Base-by-base conservation (phyloP, 1,139 yeast genomes). In the Pichia sp. region DNA sequence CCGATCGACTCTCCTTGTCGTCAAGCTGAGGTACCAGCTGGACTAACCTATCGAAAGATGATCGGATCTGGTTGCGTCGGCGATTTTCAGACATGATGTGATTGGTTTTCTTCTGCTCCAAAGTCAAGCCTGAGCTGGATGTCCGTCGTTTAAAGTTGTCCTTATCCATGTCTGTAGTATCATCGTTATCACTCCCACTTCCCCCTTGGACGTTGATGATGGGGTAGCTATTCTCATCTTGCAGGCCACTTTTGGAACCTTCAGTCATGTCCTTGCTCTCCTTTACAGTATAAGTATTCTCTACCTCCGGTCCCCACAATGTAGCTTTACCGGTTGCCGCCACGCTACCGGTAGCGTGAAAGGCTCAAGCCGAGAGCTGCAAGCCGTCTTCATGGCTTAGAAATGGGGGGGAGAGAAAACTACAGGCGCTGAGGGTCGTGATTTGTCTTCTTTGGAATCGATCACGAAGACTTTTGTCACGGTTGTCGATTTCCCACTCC, bases 1-100 rank as follows among this genome's bases (percentile, higher is more conserved):
- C 78, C 0, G 76, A 72, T 41, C 78, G 58, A 43, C 66, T 66
- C 48, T 73, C 76, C 0, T 61, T 58, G 9, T 61, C 60, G 4
- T 62, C 56, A 31, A 74, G 54, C 41, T 64, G 69, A 2, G 78
- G 77, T 4, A 74, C 74, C 8, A 70, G 54, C 4, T 65, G 62
- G 1, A 73, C 76, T 36, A 74, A 54, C 45, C 64, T 65, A 53
- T 73, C 77, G 52, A 71, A 74, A 2, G 72, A 69, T 1, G 68
- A 62, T 41, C 77, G 58, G 5, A 73, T 70, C 47, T 68, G 67
- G 36, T 70, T 73, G 49, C 78, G 61, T 49, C 78, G 62, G 50
- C 69, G 68, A 50, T 70, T 71, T 52, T 74, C 78, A 5, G 76
- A 72, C 39, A 63, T 60, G 3, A 73, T 73, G 55, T 74, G 78